Conservation (phyloP, 495 filamentous ascomycete genomes). For the Aspergillus baeticus region DNA sequence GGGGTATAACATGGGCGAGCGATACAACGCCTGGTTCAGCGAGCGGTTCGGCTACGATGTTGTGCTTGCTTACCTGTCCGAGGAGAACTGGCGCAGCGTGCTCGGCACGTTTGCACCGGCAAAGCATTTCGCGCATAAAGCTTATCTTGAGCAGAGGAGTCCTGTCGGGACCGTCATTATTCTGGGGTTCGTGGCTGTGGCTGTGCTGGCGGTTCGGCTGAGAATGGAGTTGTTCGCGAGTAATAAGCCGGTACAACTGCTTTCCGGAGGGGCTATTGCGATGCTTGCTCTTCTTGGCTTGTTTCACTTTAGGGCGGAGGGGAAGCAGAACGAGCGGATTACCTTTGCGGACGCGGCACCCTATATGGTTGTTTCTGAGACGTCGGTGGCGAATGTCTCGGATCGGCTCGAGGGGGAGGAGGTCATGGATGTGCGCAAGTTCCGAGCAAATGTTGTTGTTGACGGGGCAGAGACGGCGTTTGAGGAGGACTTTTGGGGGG, state of each 20-base stretch:
- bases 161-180: too few relatives aligned
- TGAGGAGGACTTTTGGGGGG: slow-evolving; percentile 88
- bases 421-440: slow-evolving; percentile 73
- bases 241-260: too few relatives aligned
- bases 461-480: slow-evolving; percentile 57
- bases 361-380: slow-evolving; percentile 67
- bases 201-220: neutral
- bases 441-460: slow-evolving; percentile 83
- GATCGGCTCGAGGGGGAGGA: slow-evolving; percentile 53
- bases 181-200: neutral
- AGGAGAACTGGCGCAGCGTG: slow-evolving; percentile 55
- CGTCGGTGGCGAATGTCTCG: slow-evolving; percentile 66
- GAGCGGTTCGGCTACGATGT: slow-evolving; percentile 65
- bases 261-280: too few relatives aligned
- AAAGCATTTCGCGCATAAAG: slow-evolving; percentile 23
- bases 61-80: slow-evolving; percentile 67
- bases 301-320: neutral
- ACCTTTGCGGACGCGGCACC: slow-evolving; percentile 82
- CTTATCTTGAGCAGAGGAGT: neutral
- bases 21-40: slow-evolving; percentile 74
- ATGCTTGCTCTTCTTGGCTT: neutral
- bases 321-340: slow-evolving; percentile 43
- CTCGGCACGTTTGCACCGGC: slow-evolving; percentile 55
- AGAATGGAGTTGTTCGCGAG: too few relatives aligned
- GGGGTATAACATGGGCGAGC: slow-evolving; percentile 64